Percentiles rank a stretch among this genome's conserved stretches.
Evolutionary conservation across 345 rosid genomes (phyloP).

Genomic region (Populus ilicifolia): DNA sequence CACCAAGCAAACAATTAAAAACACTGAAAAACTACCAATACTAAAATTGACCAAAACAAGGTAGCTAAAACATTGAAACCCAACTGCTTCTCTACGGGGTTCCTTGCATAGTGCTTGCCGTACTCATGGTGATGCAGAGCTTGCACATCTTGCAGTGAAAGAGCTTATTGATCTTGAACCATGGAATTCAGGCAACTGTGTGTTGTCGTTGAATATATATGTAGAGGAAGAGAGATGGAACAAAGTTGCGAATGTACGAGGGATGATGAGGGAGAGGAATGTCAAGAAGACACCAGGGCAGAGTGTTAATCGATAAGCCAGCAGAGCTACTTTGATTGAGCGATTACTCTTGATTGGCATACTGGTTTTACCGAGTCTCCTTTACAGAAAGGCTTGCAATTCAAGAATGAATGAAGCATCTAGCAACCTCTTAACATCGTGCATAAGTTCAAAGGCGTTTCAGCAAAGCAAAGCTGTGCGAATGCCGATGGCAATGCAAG

Average conservation of each 20-base stretch:
- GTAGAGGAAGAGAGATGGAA: constrained; percentile 70
- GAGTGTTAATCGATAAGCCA: constrained; percentile 30
- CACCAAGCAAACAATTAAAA: too few relatives aligned
- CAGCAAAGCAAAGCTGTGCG: too few relatives aligned
- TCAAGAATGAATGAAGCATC: neutral
- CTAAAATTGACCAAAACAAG: too few relatives aligned
- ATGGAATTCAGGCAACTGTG: constrained; percentile 64
- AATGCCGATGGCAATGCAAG: too few relatives aligned
- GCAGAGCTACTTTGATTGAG: neutral
- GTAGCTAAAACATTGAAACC: neutral
- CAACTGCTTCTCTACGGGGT: constrained; percentile 65
- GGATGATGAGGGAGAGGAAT: constrained; percentile 43
- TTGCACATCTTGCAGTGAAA: constrained; percentile 50
- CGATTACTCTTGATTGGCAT: neutral
- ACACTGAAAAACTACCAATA: too few relatives aligned
- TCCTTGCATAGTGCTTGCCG: constrained; percentile 63
- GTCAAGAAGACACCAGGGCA: constrained; percentile 46
- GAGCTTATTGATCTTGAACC: constrained; percentile 59
- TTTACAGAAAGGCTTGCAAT: neutral
- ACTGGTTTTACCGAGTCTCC: too few relatives aligned
- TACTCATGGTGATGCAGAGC: constrained; percentile 50
- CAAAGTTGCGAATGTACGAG: constrained; percentile 52
- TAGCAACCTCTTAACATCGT: too few relatives aligned
- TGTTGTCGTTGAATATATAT: constrained; percentile 60
- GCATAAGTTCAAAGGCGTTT: too few relatives aligned